A percentile compares a stretch with the other conserved stretches of the same genome.
phyloP scores from a whole-genome alignment of 2,329 filamentous ascomycete species.

The Sporothrix schenckii region DNA sequence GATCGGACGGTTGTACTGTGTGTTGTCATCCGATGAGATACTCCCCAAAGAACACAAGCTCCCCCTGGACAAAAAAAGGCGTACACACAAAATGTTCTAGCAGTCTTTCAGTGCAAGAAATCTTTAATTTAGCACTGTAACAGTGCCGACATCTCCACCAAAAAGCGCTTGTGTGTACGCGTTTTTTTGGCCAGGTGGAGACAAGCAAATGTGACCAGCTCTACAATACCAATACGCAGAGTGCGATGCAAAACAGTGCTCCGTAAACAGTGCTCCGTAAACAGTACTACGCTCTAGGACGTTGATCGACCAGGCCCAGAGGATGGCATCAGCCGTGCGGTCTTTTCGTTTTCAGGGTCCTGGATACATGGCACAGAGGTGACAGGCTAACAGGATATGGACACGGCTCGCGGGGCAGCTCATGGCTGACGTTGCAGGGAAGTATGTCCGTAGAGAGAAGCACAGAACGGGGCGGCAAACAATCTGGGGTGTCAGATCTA shows the following conservation, averaged over 20 bases:
- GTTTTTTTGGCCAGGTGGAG: no score
- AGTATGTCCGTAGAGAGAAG: neutral
- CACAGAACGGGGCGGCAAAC: neutral
- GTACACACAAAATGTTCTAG: no score
- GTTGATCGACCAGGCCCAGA: neutral
- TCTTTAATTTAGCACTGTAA: no score
- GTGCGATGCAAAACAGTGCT: neutral
- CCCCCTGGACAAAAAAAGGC: no score
- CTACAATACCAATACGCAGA: no score
- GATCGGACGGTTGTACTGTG: neutral
- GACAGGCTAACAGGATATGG: neutral
- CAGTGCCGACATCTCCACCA: no score
- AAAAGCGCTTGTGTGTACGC: no score
- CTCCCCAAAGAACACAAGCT: neutral
- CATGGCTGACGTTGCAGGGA: neutral
- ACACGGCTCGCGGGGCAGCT: neutral
- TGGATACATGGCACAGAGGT: no score
- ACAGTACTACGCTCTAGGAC: neutral
- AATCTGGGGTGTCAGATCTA: no score
- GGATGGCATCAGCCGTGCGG: neutral
- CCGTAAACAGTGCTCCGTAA: neutral
- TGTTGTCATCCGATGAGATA: neutral
- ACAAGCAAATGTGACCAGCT: no score
- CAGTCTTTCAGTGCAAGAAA: no score
- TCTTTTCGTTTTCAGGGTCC: neutral